Evolutionary conservation across 805 yeast species (phyloP).

Genomic region (Metschnikowia kofuensis): DNA sequence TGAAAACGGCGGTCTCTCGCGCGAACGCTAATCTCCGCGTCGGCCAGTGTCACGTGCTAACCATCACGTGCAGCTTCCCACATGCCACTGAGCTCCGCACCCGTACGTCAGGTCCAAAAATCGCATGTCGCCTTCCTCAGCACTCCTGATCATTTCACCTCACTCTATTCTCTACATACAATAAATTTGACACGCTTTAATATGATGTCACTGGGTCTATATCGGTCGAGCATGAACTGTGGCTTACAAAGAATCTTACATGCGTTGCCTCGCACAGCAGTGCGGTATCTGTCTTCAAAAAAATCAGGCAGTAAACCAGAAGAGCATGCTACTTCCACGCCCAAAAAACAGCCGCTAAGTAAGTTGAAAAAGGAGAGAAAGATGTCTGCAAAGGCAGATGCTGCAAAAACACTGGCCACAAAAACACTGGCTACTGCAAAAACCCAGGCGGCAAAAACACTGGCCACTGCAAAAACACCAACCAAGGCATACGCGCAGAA

Average conservation of each 20-base stretch:
- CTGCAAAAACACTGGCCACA: not conserved
- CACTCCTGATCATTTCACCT: not conserved
- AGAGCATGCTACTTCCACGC: constrained; percentile 8
- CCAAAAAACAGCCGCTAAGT: constrained; percentile 5
- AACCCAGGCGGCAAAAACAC: not conserved
- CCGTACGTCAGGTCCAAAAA: not conserved
- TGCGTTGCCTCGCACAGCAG: constrained; percentile 2
- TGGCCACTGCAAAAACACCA: not conserved
- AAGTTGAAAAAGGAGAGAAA: constrained; percentile 5
- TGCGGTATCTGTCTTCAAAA: constrained; percentile 16
- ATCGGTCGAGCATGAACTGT: not conserved
- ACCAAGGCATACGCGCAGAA: constrained; percentile 6
- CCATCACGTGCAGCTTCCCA: not conserved
- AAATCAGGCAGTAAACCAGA: constrained; percentile 12
- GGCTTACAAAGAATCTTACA: not conserved
- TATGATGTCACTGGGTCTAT: constrained; percentile 4
- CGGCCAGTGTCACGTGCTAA: not conserved
- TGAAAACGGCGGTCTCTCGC: no score
- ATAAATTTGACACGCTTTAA: not conserved
- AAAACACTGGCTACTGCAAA: not conserved
- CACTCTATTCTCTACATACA: not conserved
- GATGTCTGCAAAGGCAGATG: constrained; percentile 4
- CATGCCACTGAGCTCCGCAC: not conserved
- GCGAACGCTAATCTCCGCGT: not conserved
- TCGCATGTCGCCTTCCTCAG: not conserved